Evolutionary conservation across 2,329 filamentous ascomycete species (phyloP).

Genomic region (Cercospora sp.): DNA sequence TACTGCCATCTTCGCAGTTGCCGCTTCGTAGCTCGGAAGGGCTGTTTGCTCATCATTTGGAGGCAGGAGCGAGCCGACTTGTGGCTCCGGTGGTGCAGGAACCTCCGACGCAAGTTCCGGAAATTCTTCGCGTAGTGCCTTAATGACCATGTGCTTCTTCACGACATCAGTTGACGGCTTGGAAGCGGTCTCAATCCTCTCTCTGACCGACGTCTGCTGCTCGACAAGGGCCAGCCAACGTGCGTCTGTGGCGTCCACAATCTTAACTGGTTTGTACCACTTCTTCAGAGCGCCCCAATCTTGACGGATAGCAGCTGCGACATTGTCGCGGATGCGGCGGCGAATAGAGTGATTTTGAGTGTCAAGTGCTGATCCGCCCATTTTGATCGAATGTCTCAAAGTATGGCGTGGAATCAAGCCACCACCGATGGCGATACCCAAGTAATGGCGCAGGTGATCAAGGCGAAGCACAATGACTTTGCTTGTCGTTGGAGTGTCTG

Average conservation of each 20-base stretch:
- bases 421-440: neutral
- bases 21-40: neutral
- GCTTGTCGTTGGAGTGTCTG: neutral
- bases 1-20: neutral
- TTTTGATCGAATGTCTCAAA: neutral
- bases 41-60: neutral
- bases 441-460: constrained; percentile 2
- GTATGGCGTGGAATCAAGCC: neutral
- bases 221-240: neutral
- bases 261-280: constrained; percentile 6
- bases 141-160: constrained; percentile 8
- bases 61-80: neutral
- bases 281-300: neutral
- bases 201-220: constrained; percentile 9
- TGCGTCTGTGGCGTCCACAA: neutral
- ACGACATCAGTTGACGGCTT: neutral
- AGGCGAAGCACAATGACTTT: neutral
- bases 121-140: constrained; percentile 4
- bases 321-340: constrained; percentile 14
- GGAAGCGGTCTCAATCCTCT: constrained; percentile 5
- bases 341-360: neutral
- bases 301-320: neutral
- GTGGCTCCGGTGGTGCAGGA: constrained; percentile 8
- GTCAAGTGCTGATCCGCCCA: neutral
- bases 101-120: constrained; percentile 5